phyloP scores from a whole-genome alignment of 2,329 filamentous ascomycete genomes.

The Alternaria gansuensis region DNA sequence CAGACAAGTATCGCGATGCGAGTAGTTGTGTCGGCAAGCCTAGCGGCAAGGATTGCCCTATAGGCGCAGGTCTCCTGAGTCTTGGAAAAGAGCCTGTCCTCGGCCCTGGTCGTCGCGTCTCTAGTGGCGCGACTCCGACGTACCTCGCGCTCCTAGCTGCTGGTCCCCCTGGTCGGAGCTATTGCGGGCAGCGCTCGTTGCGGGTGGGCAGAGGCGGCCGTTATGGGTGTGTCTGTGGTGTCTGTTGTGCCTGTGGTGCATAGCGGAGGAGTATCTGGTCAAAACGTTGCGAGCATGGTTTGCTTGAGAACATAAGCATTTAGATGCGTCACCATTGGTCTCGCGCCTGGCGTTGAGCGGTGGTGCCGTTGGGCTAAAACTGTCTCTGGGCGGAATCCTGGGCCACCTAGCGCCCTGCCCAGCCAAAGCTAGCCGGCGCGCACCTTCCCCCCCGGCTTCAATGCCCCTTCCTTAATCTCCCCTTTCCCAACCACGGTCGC shows the following conservation, averaged over 20 bases:
- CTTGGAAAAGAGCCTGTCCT: constrained; percentile 24
- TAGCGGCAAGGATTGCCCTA: constrained; percentile 36
- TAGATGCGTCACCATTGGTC: constrained; percentile 29
- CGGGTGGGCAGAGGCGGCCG: constrained; percentile 8
- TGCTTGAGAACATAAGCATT: constrained; percentile 25
- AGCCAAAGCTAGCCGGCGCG: constrained; percentile 27
- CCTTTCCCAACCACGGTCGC: constrained; percentile 45
- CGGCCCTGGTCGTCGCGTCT: constrained; percentile 16
- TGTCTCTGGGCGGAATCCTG: constrained; percentile 13
- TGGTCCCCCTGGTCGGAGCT: constrained; percentile 23
- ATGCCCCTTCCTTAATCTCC: constrained; percentile 48
- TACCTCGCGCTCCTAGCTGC: constrained; percentile 20
- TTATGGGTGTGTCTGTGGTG: background rate
- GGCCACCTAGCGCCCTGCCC: constrained; percentile 19
- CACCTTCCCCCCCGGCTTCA: constrained; percentile 43
- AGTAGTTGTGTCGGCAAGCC: constrained; percentile 20
- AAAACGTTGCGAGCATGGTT: constrained; percentile 26
- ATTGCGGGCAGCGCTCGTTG: constrained; percentile 11
- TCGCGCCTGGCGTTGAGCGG: constrained; percentile 34
- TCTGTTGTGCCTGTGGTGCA: constrained; percentile 2
- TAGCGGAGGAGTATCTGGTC: constrained; percentile 15
- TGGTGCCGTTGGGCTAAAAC: constrained; percentile 26
- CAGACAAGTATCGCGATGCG: constrained; percentile 32
- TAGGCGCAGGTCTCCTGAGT: constrained; percentile 28
- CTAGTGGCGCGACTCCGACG: constrained; percentile 24